Base-by-base conservation (phyloP, 129 eudicot genomes). In the Solidago caesia region DNA sequence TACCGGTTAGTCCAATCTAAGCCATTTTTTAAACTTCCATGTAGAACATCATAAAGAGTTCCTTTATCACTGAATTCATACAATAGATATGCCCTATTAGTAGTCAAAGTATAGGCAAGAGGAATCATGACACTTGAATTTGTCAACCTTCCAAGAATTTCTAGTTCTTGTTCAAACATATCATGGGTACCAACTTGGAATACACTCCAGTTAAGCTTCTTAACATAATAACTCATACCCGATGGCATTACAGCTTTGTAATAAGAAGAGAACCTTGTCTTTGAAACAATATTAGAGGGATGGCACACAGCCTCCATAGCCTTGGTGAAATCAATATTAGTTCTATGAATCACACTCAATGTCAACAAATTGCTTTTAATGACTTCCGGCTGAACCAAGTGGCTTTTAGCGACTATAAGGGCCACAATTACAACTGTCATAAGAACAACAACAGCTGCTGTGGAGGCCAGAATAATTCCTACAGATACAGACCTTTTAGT, bases 1-100 rank as follows among this genome's bases (percentile, higher is more conserved):
- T 86, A 90, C 45, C 98, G 84, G 71, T 87, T 93, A 8, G 86
- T 86, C 98, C 98, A 93, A 70, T 90, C 96, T 79, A 93, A 81
- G 82, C 72, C 69, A 6, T 60, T 68, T 8, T 68, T 84, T 4
- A 44, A 65, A 11, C 70, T 74, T 49, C 85, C 80, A 74, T 88
- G 92, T 68, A 93, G 91, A 73, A 72, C 81, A 74, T 90, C 87
- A 42, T 51, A 88, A 45, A 93, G 91, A 70, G 89, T 88, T 14
- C 92, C 98, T 53, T 88, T 82, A 0, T 85, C 84, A 67, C 82
- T 44, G 58, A 62, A 88, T 4, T 93, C 98, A 47, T 93, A 93
- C 62, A 88, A 75, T 10, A 93, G 85, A 77, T 90, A 93, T 5
- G 91, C 96, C 45, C 78, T 86, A 60, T 90, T 84, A 8, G n/a